Evolutionary conservation across 179 eudicot genomes (phyloP), one percentile per base, ranked within the genome.

Genomic region (Patellifolia procumbens): DNA sequence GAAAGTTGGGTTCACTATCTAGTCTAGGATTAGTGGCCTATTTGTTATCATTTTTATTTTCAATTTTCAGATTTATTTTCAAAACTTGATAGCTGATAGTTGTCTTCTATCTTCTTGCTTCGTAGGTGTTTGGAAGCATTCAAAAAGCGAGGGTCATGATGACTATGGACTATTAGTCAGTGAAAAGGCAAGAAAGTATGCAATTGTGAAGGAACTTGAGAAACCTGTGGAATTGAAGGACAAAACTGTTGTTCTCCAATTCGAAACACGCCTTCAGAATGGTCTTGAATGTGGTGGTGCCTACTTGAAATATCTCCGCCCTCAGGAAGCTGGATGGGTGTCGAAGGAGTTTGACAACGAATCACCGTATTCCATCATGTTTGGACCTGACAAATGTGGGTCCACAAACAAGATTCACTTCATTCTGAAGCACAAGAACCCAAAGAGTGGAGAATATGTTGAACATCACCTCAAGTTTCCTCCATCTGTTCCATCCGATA

Each of bases 261-360:
- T 82, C 37, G 98, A 92, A 81, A 87, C 88, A 68, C 96, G 97
- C 37, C 81, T 90, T 53, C 98, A 91, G 68, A 82, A 87, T 63
- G 98, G 98, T 17, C 90, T 92, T 45, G 96, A 94, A 70, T 94
- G 98, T 75, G 98, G 98, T 61, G 98, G 98, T 68, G 97, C 98
- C 32, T 94, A 94, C 78, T 58, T 94, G 76, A 94, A 94, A 64
- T 92, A 84, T 81, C 95, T 92, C 80, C 89, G 96, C 35, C 96
- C 94, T 31, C 98, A 92, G 62, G 97, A 87, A 35, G 91, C 87
- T 46, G 94, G 89, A 26, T 94, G 98, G 97, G 83, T 73, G 2
- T 67, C 96, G 7, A 90, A 94, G 82, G 92, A 85, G 69, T 92
- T 92, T 63, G 90, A 94, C 69, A 94, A 92, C 51, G 92, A 92